A percentile compares a stretch with the other conserved stretches of the same genome.
Conservation (phyloP, 768 basidiomycete species). For the Lyophyllum decastes region DNA sequence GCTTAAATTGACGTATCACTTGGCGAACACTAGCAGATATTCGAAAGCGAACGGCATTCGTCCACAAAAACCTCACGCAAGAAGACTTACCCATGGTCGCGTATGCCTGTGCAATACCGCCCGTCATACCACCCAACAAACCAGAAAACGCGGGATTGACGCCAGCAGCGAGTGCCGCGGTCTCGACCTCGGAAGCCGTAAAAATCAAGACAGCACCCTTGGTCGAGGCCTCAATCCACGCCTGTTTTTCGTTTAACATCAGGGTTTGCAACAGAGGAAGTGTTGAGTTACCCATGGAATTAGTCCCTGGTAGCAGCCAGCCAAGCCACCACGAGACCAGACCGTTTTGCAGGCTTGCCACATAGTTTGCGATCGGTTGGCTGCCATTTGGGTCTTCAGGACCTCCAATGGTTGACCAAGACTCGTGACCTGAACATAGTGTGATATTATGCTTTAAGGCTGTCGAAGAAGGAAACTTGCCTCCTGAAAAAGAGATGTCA, state of each 20-base stretch:
- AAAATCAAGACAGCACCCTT: constrained; percentile 97
- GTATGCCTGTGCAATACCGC: constrained; percentile 96
- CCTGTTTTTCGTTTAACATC: constrained; percentile 44
- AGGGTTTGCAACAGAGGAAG: neutral
- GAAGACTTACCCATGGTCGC: constrained; percentile 94
- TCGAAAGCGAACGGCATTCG: neutral
- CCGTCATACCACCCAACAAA: constrained; percentile 94
- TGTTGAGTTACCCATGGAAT: constrained; percentile 86
- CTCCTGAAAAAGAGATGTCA: constrained; percentile 50
- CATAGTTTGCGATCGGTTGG: constrained; percentile 93
- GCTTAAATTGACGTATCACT: constrained; percentile 3
- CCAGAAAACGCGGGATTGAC: constrained; percentile 83
- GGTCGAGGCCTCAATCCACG: constrained; percentile 99
- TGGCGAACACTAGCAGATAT: constrained; percentile 2
- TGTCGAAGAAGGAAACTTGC: constrained; percentile 43
- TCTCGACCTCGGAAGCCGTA: constrained; percentile 93
- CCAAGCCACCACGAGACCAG: constrained; percentile 87
- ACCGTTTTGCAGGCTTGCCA: constrained; percentile 79
- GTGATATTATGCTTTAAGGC: neutral
- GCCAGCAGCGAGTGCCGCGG: constrained; percentile 60
- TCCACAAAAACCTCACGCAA: constrained; percentile 14
- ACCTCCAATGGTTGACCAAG: constrained; percentile 98
- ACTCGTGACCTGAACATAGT: constrained; percentile 78
- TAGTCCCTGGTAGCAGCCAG: constrained; percentile 95
- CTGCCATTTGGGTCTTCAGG: constrained; percentile 99